phyloP scores from a whole-genome alignment of 129 eudicot genomes.

The Arctium minus region DNA sequence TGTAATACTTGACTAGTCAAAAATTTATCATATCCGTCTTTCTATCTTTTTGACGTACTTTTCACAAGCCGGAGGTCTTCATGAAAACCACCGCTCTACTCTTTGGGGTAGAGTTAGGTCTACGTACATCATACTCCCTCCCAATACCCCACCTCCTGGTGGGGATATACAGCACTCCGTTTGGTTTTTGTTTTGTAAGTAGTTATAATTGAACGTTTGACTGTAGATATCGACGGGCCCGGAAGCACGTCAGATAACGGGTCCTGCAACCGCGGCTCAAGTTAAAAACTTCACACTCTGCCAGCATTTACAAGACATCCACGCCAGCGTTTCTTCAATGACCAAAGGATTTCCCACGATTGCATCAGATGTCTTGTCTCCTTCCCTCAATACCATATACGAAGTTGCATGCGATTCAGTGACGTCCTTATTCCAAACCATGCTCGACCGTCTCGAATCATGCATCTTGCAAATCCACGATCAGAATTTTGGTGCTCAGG shows the following conservation, averaged over 20 bases:
- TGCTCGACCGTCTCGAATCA: constrained; percentile 89
- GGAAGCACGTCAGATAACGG: constrained; percentile 84
- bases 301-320: constrained; percentile 89
- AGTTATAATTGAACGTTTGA: background rate
- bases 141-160: background rate
- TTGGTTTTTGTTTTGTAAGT: background rate
- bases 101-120: background rate
- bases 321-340: constrained; percentile 57
- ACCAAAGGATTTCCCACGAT: constrained; percentile 56
- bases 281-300: constrained; percentile 77
- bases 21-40: background rate
- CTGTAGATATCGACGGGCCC: constrained; percentile 90
- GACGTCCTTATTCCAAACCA: constrained; percentile 76
- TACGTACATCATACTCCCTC: background rate
- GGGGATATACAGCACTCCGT: background rate
- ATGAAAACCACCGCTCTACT: background rate
- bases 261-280: constrained; percentile 86
- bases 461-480: constrained; percentile 79
- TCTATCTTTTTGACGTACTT: background rate
- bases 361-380: constrained; percentile 77
- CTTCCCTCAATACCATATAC: constrained; percentile 66
- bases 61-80: background rate
- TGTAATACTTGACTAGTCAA: background rate
- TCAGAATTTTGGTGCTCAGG: constrained; percentile 60
- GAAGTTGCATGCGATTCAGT: constrained; percentile 87